Percentiles rank a stretch among this genome's conserved stretches.
Conservation (phyloP, 805 yeast species). For the Yarrowia divulgata region DNA sequence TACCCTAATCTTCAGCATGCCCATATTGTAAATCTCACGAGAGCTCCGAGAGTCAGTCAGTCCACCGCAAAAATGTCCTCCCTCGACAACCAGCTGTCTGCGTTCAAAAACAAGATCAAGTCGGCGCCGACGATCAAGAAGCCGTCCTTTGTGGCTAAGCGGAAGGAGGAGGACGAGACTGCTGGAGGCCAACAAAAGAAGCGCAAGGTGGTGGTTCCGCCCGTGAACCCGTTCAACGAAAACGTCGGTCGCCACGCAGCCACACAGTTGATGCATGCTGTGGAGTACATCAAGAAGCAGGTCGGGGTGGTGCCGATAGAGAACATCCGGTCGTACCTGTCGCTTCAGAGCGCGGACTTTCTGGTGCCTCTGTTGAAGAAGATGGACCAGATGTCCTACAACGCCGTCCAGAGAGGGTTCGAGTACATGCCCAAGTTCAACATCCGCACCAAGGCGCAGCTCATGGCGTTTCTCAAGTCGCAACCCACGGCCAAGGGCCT, state of each 20-base stretch:
- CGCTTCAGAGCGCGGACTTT: constrained; percentile 65
- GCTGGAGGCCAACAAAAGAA: constrained; percentile 40
- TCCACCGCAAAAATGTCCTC: constrained; percentile 49
- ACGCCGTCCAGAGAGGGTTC: constrained; percentile 66
- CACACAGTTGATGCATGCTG: constrained; percentile 88
- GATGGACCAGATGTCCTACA: constrained; percentile 77
- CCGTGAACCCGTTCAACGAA: constrained; percentile 50
- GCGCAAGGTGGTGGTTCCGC: constrained; percentile 44
- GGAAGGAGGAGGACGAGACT: constrained; percentile 32
- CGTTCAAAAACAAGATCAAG: constrained; percentile 67
- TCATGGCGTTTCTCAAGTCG: constrained; percentile 72
- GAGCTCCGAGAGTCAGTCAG: constrained; percentile 11
- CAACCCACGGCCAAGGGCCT: constrained; percentile 90
- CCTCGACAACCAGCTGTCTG: constrained; percentile 64
- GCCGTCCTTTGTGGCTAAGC: constrained; percentile 40
- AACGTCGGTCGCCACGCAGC: constrained; percentile 67
- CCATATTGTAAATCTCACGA: constrained; percentile 12
- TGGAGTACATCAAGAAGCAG: constrained; percentile 77
- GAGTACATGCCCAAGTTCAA: constrained; percentile 91
- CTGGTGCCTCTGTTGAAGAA: constrained; percentile 74
- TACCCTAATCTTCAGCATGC: constrained; percentile 15
- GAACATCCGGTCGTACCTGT: constrained; percentile 72
- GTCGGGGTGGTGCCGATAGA: constrained; percentile 73
- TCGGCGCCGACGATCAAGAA: constrained; percentile 56
- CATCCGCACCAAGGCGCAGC: constrained; percentile 79